A percentile compares a stretch with the other conserved stretches of the same genome.
phyloP scores from a whole-genome alignment of 2,329 filamentous ascomycete genomes.

The Diplodia sapinea region DNA sequence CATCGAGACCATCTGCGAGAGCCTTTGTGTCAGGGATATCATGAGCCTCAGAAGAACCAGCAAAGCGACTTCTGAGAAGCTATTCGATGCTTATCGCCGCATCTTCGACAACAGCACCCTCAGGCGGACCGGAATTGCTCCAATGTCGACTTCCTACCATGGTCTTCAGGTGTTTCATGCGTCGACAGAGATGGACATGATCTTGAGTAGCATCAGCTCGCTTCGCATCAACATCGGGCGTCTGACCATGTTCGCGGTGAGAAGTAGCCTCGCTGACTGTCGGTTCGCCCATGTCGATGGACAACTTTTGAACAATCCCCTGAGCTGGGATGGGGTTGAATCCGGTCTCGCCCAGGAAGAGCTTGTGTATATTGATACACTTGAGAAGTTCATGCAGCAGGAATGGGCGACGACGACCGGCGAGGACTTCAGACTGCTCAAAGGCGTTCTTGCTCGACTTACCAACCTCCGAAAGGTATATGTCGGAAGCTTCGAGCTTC shows the following conservation, averaged over 20 bases:
- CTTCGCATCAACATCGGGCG: neutral
- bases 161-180: neutral
- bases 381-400: neutral
- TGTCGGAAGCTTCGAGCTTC: neutral
- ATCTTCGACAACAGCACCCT: neutral
- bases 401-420: neutral
- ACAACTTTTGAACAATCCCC: neutral
- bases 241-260: too few species aligned
- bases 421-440: neutral
- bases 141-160: neutral
- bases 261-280: too few species aligned
- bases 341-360: neutral
- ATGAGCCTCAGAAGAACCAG: neutral
- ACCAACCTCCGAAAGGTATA: neutral
- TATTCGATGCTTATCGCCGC: neutral
- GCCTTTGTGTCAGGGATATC: neutral
- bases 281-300: too few species aligned
- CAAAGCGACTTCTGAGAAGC: neutral
- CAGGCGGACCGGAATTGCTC: neutral
- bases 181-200: neutral
- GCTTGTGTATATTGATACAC: neutral
- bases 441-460: neutral
- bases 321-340: neutral
- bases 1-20: neutral
- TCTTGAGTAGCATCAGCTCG: neutral